phyloP scores from a whole-genome alignment of 371 early-diverging fungal species.

The Choanephora cucurbitarum region DNA sequence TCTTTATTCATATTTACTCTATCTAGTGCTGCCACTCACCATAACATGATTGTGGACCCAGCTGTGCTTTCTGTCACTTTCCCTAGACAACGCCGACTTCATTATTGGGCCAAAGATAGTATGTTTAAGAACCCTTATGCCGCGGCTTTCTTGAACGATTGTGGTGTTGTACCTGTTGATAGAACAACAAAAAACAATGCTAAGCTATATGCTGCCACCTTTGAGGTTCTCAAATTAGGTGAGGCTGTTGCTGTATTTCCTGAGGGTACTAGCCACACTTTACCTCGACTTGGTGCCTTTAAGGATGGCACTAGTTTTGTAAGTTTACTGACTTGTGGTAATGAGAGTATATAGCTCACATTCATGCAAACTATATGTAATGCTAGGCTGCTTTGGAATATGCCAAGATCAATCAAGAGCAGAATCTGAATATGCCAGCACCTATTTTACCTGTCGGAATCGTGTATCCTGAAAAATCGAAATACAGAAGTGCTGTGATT shows the following conservation, averaged over 20 bases:
- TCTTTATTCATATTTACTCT: neutral
- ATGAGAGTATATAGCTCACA: neutral
- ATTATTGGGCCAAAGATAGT: conserved; percentile 63
- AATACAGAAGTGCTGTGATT: conserved; percentile 56
- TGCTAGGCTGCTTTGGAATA: conserved; percentile 53
- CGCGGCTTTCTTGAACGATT: conserved; percentile 37
- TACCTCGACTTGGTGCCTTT: conserved; percentile 43
- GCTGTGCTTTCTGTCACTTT: conserved; percentile 50
- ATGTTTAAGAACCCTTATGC: conserved; percentile 51
- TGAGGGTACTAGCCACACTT: conserved; percentile 58
- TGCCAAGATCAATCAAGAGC: conserved; percentile 40
- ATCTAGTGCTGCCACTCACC: conserved; percentile 53
- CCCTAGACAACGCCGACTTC: conserved; percentile 49
- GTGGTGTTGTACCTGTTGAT: conserved; percentile 63
- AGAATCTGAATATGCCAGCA: conserved; percentile 30
- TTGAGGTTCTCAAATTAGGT: conserved; percentile 47
- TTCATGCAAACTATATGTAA: neutral
- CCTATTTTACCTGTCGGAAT: conserved; percentile 56
- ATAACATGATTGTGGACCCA: conserved; percentile 64
- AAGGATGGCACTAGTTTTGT: conserved; percentile 57
- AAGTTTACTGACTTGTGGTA: conserved; percentile 9
- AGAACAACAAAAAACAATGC: conserved; percentile 58
- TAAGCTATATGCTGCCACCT: conserved; percentile 48
- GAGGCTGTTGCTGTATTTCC: conserved; percentile 63
- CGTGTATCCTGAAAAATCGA: conserved; percentile 59